Base-by-base conservation (phyloP, 257 asterid species). In the Nyctanthes arbortristis region DNA sequence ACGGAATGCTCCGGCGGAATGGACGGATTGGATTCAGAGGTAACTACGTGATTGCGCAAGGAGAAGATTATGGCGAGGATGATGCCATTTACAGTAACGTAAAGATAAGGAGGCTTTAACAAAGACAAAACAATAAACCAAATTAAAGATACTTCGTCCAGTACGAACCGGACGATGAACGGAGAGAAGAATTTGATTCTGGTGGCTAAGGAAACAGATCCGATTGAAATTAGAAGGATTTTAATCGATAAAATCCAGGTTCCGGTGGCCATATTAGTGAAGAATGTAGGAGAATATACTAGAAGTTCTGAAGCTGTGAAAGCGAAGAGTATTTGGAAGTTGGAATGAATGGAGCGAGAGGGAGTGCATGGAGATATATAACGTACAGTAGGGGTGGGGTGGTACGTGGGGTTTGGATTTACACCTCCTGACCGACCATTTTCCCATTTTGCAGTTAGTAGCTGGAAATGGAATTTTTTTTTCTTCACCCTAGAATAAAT, bases 41-140 rank as follows among this genome's bases (percentile, higher is more conserved):
- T 68, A 74, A 63, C 70, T 63, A 78, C 73, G 69, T 69, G 78
- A 77, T 83, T 82, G 62, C 87, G 85, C 32, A 96, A 85, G 20
- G 93, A 39, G 7, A 81, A 89, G 68, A 67, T 91, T 70, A 92
- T 84, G 20, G 84, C 73, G 70, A 92, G 70, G 78, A 92, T 90
- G 74, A 92, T 92, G 10, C 82, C 88, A 74, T 92, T 88, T 76
- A 88, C 72, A 78, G 88, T 66, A 43, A 92, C 35, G 75, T 86
- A 90, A 69, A 92, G 67, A 54, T 88, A 92, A 10, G 96, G 97
- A 31, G 97, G 97, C 75, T 78, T 88, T 56, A 90, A 40, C 84
- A 88, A 84, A 24, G 74, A 59, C 30, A 43, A 4, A 16, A 83
- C 1, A 0, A 75, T 13, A 13, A 76, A 82, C 87, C 91, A 88